phyloP scores from a whole-genome alignment of 2,329 filamentous ascomycete genomes.

The Colletotrichum liaoningense region DNA sequence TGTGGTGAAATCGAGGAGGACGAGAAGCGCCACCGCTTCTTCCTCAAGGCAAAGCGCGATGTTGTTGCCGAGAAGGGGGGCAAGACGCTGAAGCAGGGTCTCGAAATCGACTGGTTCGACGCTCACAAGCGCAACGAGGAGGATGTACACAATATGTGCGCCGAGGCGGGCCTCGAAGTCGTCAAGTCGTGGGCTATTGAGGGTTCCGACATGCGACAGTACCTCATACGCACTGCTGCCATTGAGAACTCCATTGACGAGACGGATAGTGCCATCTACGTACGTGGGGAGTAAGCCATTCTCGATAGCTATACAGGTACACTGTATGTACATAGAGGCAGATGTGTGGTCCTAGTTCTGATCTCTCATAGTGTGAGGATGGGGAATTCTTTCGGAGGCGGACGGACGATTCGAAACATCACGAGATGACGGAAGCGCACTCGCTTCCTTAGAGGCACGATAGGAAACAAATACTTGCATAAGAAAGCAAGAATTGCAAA shows the following conservation, averaged over 20 bases:
- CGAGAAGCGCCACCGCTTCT: slow-evolving; percentile 53
- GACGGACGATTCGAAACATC: background rate
- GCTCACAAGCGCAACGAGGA: slow-evolving; percentile 54
- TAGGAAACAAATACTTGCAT: background rate
- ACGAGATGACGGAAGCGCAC: background rate
- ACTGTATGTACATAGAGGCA: background rate
- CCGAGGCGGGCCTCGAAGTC: slow-evolving; percentile 50
- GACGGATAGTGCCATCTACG: slow-evolving; percentile 48
- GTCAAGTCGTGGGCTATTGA: slow-evolving; percentile 50
- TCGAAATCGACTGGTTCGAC: slow-evolving; percentile 57
- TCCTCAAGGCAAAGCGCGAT: slow-evolving; percentile 49
- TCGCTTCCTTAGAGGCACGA: background rate
- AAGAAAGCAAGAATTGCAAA: too few relatives aligned
- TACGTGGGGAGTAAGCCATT: background rate
- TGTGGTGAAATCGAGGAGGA: slow-evolving; percentile 48
- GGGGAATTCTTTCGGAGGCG: background rate
- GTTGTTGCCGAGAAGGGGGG: slow-evolving; percentile 41
- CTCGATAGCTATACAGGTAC: background rate
- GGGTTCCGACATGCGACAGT: slow-evolving; percentile 53
- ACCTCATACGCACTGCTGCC: slow-evolving; percentile 43
- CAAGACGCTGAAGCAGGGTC: slow-evolving; percentile 43
- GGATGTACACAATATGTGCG: slow-evolving; percentile 52
- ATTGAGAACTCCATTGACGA: slow-evolving; percentile 47
- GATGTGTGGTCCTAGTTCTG: background rate
- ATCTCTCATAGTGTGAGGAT: background rate